Evolutionary conservation across 139 green algal genomes (phyloP), one percentile per base, ranked within the genome.

Genomic region (Chlorella vulgaris): DNA sequence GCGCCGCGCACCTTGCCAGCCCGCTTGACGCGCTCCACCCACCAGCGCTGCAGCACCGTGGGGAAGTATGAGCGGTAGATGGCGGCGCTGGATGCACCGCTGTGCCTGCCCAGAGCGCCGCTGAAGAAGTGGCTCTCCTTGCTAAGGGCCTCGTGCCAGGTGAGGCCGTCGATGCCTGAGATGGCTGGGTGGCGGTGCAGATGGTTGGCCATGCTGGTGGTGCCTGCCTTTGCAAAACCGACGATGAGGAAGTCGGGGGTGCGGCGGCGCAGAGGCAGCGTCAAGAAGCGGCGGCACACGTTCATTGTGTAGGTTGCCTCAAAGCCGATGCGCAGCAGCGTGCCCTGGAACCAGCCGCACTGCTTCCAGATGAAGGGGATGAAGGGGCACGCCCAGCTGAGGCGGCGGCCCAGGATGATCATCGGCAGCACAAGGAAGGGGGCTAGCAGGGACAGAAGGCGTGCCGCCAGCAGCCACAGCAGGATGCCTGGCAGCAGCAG

Each of bases 31-130:
- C 70, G 33, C 62, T 89, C 83, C 62, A 60, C 38, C 83, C 83
- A 89, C 80, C 84, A 90, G n/a, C 86, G 76, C 0, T 73, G 81
- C 33, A 97, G 65, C 13, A 94, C 10, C 1, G 93, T 96, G 31
- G 93, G 93, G 80, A 97, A 97, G 82, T 95, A 97, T 65, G 80
- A 90, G 55, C 84, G 85, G 87, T 97, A 97, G 29, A 94, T 81
- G 7, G 50, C 8, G 0, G 26, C 28, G 6, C 76, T 89, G 58
- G 35, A 62, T 31, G 93, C 76, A n/a, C n/a, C n/a, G 39, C 39
- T 53, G 51, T 39, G 29, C 2, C 71, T 79, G 18, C 93, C 93
- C 69, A 95, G 80, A 4, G 92, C 86, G 4, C 93, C 93, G 35
- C 85, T 90, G 60, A 95, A 95, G 83, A 90, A 95, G 83, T 97